phyloP scores from a whole-genome alignment of 129 eudicot genomes.

The Helichrysum umbraculigerum region DNA sequence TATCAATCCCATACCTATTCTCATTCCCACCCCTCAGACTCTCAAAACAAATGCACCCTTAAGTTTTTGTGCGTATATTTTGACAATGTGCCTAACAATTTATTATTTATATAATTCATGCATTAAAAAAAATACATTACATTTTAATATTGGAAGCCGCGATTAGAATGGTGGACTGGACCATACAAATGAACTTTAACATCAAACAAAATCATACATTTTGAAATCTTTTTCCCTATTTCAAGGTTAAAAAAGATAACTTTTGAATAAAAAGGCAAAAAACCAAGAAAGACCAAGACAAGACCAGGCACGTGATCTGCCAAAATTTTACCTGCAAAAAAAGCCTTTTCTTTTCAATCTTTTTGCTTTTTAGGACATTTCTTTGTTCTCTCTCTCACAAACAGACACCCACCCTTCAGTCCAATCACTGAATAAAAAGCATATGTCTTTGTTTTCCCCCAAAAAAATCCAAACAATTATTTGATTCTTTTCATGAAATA shows the following conservation, averaged over 20 bases:
- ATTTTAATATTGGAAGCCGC: too few relatives aligned
- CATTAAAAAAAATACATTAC: too few relatives aligned
- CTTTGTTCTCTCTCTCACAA: conserved; percentile 25
- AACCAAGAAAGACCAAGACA: conserved; percentile 65
- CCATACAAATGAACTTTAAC: too few relatives aligned
- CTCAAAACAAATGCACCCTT: too few relatives aligned
- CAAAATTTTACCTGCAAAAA: conserved; percentile 53
- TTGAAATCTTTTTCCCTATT: background rate
- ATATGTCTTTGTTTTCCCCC: conserved; percentile 40
- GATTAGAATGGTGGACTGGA: too few relatives aligned
- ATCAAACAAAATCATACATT: background rate
- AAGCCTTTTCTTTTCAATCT: conserved; percentile 24
- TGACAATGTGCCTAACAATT: too few relatives aligned
- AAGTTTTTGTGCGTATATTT: too few relatives aligned
- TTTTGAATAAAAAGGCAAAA: conserved; percentile 35
- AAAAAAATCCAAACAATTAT: conserved; percentile 43
- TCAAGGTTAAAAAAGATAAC: background rate
- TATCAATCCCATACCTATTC: too few relatives aligned
- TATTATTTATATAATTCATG: too few relatives aligned
- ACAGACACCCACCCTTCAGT: conserved; percentile 57
- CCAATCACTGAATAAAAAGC: conserved; percentile 65
- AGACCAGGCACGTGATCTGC: conserved; percentile 94
- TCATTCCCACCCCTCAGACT: too few relatives aligned
- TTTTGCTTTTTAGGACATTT: conserved; percentile 37
- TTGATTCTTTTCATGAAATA: conserved; percentile 40